Base-by-base conservation (phyloP, 768 basidiomycete species). In the Pholiota conissans region DNA sequence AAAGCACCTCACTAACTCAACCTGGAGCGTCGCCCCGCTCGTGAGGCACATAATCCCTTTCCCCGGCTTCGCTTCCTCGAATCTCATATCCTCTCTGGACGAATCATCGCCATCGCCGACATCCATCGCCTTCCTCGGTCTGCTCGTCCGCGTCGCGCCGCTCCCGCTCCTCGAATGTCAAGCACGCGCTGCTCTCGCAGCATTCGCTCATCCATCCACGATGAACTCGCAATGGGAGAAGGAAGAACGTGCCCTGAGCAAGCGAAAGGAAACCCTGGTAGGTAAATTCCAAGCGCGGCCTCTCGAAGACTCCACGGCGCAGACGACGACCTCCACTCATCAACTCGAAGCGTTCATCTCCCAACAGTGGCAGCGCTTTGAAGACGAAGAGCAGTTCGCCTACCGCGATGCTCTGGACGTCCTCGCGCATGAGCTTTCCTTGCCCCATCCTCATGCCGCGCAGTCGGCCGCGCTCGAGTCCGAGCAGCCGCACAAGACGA, bases 121-220 rank as follows among this genome's bases (percentile, higher is more conserved):
- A 0, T 79, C 79, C 4, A 65, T 91, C 37, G 87, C 84, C 8
- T 91, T 93, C 69, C 73, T 89, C 50, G 84, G 89, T 2, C 79
- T 92, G 10, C 76, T 77, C 1, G 67, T 76, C 26, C 73, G 75
- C 30, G 84, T 91, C 22, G 79, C 79, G 0, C 94, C 93, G 2
- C 81, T 95, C 57, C 93, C 91, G 1, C 65, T 93, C 0, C 76
- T 87, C 48, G 92, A 97, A 70, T 84, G 83, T 0, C 95, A 96
- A 71, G 87, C 87, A 0, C 82, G 80, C 0, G 87, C 84, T 2
- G 77, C 84, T 6, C 68, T 86, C 20, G 76, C 76, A 22, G 82
- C 79, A 0, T 88, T 90, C 58, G 73, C 74, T 13, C 51, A 84
- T n/a, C 24, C 48, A 3, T 47, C 40, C 83, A 0, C 67, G 68